Percentiles rank a stretch among this genome's conserved stretches.
These are phyloP conservation scores for Podospora pseudoanserina DNA, from an alignment of 495 filamentous ascomycete genomes.

Conservation along the genomic window DNA sequence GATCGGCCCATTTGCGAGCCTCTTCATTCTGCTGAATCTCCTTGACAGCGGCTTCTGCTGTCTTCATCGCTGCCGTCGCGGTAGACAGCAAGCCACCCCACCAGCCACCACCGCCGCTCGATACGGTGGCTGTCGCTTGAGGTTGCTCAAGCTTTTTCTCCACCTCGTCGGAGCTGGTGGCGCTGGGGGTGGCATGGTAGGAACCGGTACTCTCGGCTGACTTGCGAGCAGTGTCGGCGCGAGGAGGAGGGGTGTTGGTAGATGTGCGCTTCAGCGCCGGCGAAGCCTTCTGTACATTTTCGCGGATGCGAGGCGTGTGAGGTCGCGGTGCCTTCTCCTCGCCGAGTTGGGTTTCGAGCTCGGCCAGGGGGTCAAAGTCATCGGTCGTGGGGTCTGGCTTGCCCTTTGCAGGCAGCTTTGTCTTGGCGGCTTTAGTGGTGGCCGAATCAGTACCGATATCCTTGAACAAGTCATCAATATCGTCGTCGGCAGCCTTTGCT, in stretches of 20 bases:
- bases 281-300: conserved; percentile 50
- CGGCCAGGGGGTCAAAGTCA: conserved; percentile 69
- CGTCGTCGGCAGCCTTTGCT: conserved; percentile 59
- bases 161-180: conserved; percentile 48
- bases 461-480: conserved; percentile 79
- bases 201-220: conserved; percentile 70
- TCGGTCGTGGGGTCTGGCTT: conserved; percentile 77
- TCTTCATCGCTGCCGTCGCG: conserved; percentile 81
- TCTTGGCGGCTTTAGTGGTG: conserved; percentile 40
- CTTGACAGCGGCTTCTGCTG: conserved; percentile 88
- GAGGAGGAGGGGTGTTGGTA: conserved; percentile 52
- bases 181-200: conserved; percentile 56
- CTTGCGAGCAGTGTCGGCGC: conserved; percentile 53
- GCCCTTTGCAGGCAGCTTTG: conserved; percentile 42
- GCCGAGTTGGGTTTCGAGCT: conserved; percentile 71
- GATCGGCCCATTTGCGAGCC: conserved; percentile 91
- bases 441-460: conserved; percentile 56
- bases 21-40: conserved; percentile 96
- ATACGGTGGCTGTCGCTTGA: conserved; percentile 34
- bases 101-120: conserved; percentile 66
- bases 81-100: conserved; percentile 82
- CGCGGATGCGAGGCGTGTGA: conserved; percentile 74
- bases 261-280: conserved; percentile 55
- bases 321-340: conserved; percentile 68
- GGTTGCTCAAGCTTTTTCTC: conserved; percentile 49